Conservation (phyloP, 2,329 filamentous ascomycete genomes). For the Orbilia ellipsospora region DNA sequence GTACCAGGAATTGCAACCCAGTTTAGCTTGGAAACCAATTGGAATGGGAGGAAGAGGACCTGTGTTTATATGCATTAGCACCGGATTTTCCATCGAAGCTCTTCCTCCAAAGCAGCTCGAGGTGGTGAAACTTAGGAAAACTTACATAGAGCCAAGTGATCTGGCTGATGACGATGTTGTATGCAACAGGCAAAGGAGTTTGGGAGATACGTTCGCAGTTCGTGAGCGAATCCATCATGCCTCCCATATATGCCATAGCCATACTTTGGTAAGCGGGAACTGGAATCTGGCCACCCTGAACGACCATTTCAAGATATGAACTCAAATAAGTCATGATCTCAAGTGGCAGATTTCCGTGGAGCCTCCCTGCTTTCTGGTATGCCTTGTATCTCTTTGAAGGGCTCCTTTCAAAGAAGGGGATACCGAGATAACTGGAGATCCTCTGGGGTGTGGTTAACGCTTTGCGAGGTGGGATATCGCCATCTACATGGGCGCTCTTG, state of each 20-base stretch:
- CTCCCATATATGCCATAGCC: constrained; percentile 66
- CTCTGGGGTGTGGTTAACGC: constrained; percentile 69
- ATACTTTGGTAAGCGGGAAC: constrained; percentile 71
- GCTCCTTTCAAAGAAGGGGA: constrained; percentile 81
- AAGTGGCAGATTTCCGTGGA: constrained; percentile 83
- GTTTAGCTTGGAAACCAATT: constrained; percentile 72
- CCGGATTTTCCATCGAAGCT: too few relatives aligned
- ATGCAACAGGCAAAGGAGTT: constrained; percentile 83
- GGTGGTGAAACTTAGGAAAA: neutral
- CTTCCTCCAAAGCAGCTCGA: too few relatives aligned
- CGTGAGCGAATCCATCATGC: constrained; percentile 77
- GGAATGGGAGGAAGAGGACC: constrained; percentile 76
- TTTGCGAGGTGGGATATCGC: constrained; percentile 63
- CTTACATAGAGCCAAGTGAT: constrained; percentile 85
- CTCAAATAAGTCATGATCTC: constrained; percentile 81
- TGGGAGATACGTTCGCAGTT: constrained; percentile 81
- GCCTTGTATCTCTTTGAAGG: constrained; percentile 81
- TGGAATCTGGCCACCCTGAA: constrained; percentile 69
- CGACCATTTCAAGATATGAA: constrained; percentile 72
- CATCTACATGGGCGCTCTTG: constrained; percentile 64
- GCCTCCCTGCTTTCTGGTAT: constrained; percentile 68
- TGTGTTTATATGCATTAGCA: constrained; percentile 1
- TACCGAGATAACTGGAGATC: constrained; percentile 77
- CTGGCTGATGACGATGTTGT: constrained; percentile 84
- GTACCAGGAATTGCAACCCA: constrained; percentile 84